phyloP scores from a whole-genome alignment of 345 rosid species.

The Pelargonium nanum region DNA sequence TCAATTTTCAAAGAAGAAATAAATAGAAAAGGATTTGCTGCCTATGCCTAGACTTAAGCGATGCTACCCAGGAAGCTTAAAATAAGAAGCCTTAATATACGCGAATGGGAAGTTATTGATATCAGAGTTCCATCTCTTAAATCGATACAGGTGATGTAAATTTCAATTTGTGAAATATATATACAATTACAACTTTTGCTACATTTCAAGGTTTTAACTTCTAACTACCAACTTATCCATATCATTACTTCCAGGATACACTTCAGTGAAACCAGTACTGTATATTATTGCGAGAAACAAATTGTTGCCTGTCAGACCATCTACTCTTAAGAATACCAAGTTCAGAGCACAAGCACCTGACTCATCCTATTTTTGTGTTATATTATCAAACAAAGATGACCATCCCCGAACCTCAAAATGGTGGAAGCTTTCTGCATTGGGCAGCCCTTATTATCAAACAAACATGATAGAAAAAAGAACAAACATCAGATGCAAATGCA shows the following conservation, averaged over 20 bases:
- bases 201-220: not conserved
- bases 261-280: not conserved
- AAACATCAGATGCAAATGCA: too few species aligned
- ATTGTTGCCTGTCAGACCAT: not conserved
- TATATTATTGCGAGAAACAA: not conserved
- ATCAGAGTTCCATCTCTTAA: too few species aligned
- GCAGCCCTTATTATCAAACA: not conserved
- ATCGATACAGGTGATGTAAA: too few species aligned
- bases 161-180: not conserved
- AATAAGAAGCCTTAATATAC: too few species aligned
- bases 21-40: too few species aligned
- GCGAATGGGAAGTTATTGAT: too few species aligned
- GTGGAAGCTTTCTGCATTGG: too few species aligned
- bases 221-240: not conserved
- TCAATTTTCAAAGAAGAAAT: not conserved
- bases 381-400: not conserved
- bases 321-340: not conserved
- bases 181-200: not conserved
- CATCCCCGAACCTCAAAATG: too few species aligned
- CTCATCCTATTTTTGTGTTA: not conserved
- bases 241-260: not conserved
- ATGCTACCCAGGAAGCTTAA: too few species aligned
- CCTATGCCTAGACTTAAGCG: too few species aligned
- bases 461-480: not conserved
- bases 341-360: not conserved